A percentile compares a stretch with the other conserved stretches of the same genome.
These are phyloP conservation scores for Hyphodiscus sp. DNA, from an alignment of 2,329 filamentous ascomycete genomes.

Conservation along the genomic window DNA sequence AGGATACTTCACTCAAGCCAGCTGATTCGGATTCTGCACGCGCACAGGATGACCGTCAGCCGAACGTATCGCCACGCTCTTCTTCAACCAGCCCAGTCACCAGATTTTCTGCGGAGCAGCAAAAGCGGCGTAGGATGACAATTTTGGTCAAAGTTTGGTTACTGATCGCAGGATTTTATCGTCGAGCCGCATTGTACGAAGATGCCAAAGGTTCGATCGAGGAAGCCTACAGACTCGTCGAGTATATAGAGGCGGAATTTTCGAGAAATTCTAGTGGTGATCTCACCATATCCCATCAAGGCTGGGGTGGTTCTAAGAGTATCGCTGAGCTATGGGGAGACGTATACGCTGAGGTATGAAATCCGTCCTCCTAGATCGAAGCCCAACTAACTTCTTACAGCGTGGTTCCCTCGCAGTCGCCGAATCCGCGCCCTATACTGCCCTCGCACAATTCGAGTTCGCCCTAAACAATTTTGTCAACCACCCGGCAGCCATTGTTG, in stretches of 20 bases:
- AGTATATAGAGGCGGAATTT: conserved; percentile 62
- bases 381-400: conserved; percentile 28
- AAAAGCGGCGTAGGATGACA: conserved; percentile 42
- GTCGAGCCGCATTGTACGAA: conserved; percentile 70
- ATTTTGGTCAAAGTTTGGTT: conserved; percentile 79
- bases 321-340: conserved; percentile 82
- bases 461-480: conserved; percentile 74
- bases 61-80: conserved; percentile 10
- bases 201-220: conserved; percentile 74
- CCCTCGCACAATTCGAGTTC: conserved; percentile 72
- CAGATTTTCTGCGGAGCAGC: conserved; percentile 47
- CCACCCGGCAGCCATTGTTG: conserved; percentile 73
- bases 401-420: conserved; percentile 28
- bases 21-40: conserved; percentile 4
- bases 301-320: conserved; percentile 76
- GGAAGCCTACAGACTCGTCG: conserved; percentile 74
- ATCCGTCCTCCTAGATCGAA: background rate
- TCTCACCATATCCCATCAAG: conserved; percentile 53
- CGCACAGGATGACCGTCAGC: conserved; percentile 18
- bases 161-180: conserved; percentile 82
- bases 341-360: conserved; percentile 70
- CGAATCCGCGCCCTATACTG: conserved; percentile 49
- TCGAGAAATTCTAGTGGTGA: conserved; percentile 55
- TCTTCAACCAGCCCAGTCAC: conserved; percentile 22
- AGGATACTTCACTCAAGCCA: conserved; percentile 16